Base-by-base conservation (phyloP, 192 early-diverging fungal genomes). In the Backusella tuberculispora region DNA sequence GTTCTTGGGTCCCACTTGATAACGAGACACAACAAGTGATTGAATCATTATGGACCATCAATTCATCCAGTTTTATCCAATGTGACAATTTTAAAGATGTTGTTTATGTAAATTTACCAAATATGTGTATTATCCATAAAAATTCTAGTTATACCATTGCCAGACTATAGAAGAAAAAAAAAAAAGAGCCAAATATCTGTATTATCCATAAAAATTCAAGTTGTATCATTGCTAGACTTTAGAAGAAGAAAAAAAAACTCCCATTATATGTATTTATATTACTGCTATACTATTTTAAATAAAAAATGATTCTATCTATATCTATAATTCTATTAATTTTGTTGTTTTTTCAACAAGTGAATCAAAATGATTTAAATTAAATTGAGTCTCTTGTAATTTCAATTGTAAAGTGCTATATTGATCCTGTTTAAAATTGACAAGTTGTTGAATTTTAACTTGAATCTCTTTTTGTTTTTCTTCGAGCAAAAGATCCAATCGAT, bases 11-110 rank as follows among this genome's bases (percentile, higher is more conserved):
- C 19, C 53, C 21, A 4, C 19, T 56, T 24, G 19, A 56, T 10
- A 26, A 56, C 2, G 9, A 56, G 2, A 56, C 53, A 56, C 53
- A 56, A 4, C 19, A 24, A 10, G 24, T 56, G 8, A n/a, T 56
- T 26, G 53, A 56, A 56, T 56, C 53, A 9, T 24, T 56, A 13
- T 56, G 53, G 53, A 8, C 19, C 21, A 10, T 56, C 53, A 56
- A 56, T 56, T 56, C 53, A 56, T 56, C 53, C 21, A 56, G 19
- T 7, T 56, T 56, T 56, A 56, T 56, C 7, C 53, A 56, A 24
- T 24, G 53, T 21, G 21, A 56, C 24, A 12, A 56, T 5, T 56
- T 56, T 24, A 56, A 56, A 10, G 53, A 26, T 12, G 21, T 56
- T 9, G 19, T 56, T 6, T 56, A 56, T 56, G 21, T 56, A 8